Evolutionary conservation across 2,329 filamentous ascomycete genomes (phyloP), one percentile per base, ranked within the genome.

Genomic region (Aureobasidium sp.): DNA sequence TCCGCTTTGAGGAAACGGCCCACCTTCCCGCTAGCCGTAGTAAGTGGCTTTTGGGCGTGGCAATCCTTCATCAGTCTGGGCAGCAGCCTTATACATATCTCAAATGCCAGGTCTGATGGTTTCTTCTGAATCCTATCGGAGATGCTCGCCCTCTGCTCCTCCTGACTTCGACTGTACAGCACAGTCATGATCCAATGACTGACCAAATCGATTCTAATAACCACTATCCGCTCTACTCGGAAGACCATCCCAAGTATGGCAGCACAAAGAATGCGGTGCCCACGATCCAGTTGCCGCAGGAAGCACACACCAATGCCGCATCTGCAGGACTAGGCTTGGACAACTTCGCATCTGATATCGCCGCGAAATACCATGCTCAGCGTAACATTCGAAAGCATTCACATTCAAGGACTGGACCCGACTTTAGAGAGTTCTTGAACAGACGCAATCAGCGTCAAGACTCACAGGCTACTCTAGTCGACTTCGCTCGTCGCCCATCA

Each of bases 231-330:
- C 50, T 62, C 8, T 62, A 62, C 41, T 62, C 60, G 34, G 60
- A 62, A 26, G 60, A 62, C 43, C 60, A 62, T 50, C 60, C 60
- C 12, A 62, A 62, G 27, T 62, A 53, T 53, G 60, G 60, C 48
- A 62, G 34, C 26, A 36, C 60, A 44, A 48, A 37, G n/a, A 39
- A 48, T 39, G 32, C 17, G n/a, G 43, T 51, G 20, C 43, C 50
- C 7, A 55, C 43, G 20, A 29, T 62, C 2, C 39, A 37, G 43
- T 41, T 55, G 24, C 60, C 60, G 32, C 41, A 20, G n/a, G 39
- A 51, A 26, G 60, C 60, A 32, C 47, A 53, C 60, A 62, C 43
- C n/a, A 62, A 56, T 15, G 29, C 24, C 8, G 41, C 43, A 55
- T 39, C 41, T 15, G 39, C 43, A 60, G 57, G 57, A 32, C 46